Base-by-base conservation (phyloP, 2,329 filamentous ascomycete genomes). In the Hypoxylon sp. region DNA sequence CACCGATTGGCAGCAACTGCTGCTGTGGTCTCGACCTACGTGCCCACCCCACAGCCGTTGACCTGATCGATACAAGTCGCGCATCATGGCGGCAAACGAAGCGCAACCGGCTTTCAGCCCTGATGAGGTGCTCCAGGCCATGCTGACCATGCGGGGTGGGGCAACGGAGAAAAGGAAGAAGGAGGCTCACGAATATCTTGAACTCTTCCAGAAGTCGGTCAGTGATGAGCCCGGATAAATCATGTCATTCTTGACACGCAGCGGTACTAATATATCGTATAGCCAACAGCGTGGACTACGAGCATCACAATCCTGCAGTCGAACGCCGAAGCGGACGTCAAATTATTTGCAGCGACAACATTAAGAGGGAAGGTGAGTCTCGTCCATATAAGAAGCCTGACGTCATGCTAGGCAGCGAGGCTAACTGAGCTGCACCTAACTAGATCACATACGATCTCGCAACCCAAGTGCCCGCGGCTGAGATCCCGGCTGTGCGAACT, bases 141-240 rank as follows among this genome's bases (percentile, higher is more conserved):
- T 98, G 80, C 87, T 90, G 77, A 96, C 94, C 69, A 97, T 99
- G 94, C 90, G 93, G 77, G 92, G 91, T 80, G 91, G 89, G 71
- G 89, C 95, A 76, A 87, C 91, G 75, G 86, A 91, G 70, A 88
- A 92, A 76, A 98, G 98, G 84, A 90, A 91, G 78, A 91, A 93
- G 79, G 94, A 93, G 79, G 94, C 93, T 64, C 94, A 97, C 77
- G 89, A 95, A 77, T 99, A 91, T 78, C 85, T 99, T 65, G 92
- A 97, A 81, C 90, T 89, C 73, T 99, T 98, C 81, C 96, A 99
- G 86, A 99, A 99, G 88, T 98, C 96, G 79, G 95, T 97, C 80
- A 72, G 91, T 87, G 36, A 11, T 40, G 16, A 40, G 11, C 30
- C 30, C 11, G 16, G n/a, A 14, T 22, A 11, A 1, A 26, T 52